These are phyloP conservation scores for Serendipita indica DNA, from an alignment of 768 basidiomycete genomes.

Conservation along the genomic window DNA sequence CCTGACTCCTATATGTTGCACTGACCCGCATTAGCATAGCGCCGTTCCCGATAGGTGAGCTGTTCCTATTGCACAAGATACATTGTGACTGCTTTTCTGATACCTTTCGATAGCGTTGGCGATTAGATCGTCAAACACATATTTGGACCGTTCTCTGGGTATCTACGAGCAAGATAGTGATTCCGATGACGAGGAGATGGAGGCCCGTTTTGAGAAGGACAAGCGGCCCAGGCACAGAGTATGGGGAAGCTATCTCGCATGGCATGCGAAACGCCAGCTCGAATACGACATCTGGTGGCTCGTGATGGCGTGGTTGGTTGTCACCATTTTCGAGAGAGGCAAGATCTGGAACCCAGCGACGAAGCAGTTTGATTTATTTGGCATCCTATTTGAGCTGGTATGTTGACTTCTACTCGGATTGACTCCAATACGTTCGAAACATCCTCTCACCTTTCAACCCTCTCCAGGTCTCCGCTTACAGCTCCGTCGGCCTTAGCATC, in stretches of 20 bases:
- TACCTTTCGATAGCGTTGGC: not conserved
- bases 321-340: not conserved
- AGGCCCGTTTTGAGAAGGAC: not conserved
- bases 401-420: not conserved
- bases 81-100: not conserved
- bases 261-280: conserved; percentile 77
- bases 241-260: conserved; percentile 63
- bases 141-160: conserved; percentile 9
- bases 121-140: conserved; percentile 6
- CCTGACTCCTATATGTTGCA: not conserved
- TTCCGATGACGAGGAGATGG: conserved; percentile 27
- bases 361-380: conserved; percentile 12
- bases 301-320: conserved; percentile 63
- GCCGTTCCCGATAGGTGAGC: conserved; percentile 4
- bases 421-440: not conserved
- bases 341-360: conserved; percentile 2
- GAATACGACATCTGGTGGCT: conserved; percentile 97
- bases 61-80: not conserved
- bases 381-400: conserved; percentile 65
- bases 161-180: conserved; percentile 4
- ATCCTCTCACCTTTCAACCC: not conserved
- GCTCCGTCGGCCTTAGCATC: conserved; percentile 76
- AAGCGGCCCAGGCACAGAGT: conserved; percentile 34
- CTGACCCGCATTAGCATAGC: not conserved
- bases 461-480: conserved; percentile 47